A percentile compares a stretch with the other conserved stretches of the same genome.
Evolutionary conservation across 306 rosid genomes (phyloP).

Genomic region (Malus asiatica): DNA sequence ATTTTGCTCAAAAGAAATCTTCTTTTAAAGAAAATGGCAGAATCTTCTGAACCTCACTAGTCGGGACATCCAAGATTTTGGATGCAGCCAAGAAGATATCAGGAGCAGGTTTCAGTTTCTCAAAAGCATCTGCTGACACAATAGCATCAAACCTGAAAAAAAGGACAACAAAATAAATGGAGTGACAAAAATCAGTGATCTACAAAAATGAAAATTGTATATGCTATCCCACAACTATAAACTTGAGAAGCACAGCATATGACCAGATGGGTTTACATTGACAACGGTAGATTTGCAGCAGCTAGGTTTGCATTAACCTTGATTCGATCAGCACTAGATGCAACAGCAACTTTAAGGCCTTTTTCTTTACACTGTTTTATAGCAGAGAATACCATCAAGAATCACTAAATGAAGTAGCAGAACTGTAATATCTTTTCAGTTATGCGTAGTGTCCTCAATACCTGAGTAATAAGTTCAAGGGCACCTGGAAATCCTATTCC

Average conservation of each 20-base stretch:
- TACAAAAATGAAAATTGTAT: background rate
- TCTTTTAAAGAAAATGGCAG: slow-evolving; percentile 1
- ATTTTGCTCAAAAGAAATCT: background rate
- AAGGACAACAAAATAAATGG: slow-evolving; percentile 12
- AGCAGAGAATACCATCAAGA: slow-evolving; percentile 11
- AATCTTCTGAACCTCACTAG: slow-evolving; percentile 55
- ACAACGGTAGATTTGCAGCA: slow-evolving; percentile 78
- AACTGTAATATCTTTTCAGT: slow-evolving; percentile 9
- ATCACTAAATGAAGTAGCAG: slow-evolving; percentile 21
- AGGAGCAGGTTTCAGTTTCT: slow-evolving; percentile 96
- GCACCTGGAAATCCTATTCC: slow-evolving; percentile 98
- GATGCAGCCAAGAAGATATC: slow-evolving; percentile 94
- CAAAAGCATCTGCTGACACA: slow-evolving; percentile 96
- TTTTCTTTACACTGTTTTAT: slow-evolving; percentile 67
- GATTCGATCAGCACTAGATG: slow-evolving; percentile 96
- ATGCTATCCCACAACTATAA: background rate
- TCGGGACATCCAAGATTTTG: slow-evolving; percentile 58
- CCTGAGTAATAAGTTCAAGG: slow-evolving; percentile 85
- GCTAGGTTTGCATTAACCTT: slow-evolving; percentile 95
- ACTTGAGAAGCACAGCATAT: slow-evolving; percentile 4
- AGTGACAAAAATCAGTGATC: slow-evolving; percentile 2
- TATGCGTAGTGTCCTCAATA: slow-evolving; percentile 11
- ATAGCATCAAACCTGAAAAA: slow-evolving; percentile 87
- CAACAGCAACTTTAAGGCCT: slow-evolving; percentile 98
- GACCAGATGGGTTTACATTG: slow-evolving; percentile 50